Conservation (phyloP, 345 rosid genomes). For the Salix brachista region DNA sequence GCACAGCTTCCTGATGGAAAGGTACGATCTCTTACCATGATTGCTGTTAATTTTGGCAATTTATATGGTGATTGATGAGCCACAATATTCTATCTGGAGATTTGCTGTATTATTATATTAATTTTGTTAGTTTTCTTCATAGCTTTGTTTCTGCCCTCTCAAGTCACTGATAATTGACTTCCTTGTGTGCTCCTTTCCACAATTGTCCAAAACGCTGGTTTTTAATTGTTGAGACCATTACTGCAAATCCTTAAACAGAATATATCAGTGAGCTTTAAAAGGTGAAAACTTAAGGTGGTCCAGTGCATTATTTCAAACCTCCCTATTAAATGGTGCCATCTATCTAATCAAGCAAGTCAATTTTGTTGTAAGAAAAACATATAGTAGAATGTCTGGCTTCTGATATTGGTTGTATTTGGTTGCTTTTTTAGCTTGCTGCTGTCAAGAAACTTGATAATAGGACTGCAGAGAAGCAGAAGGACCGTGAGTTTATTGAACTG, state of each 20-base stretch:
- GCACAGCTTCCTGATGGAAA: conserved; percentile 82
- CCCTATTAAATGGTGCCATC: not conserved
- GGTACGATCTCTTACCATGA: conserved; percentile 39
- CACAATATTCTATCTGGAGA: not conserved
- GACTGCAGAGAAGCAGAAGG: conserved; percentile 61
- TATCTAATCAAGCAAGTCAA: not conserved
- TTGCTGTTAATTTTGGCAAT: not conserved
- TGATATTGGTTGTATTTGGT: conserved; percentile 15
- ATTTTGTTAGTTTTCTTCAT: not conserved
- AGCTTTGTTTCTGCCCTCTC: not conserved
- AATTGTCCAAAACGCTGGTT: not conserved
- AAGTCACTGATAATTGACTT: not conserved
- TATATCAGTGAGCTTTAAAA: not conserved
- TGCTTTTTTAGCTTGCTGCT: conserved; percentile 60
- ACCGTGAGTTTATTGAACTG: conserved; percentile 72
- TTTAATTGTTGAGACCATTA: not conserved
- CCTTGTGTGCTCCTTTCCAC: not conserved
- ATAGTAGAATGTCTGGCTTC: not conserved
- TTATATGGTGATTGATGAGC: not conserved
- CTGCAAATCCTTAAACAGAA: not conserved
- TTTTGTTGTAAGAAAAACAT: not conserved
- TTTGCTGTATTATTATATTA: not conserved
- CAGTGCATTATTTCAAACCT: not conserved
- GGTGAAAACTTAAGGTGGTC: not conserved
- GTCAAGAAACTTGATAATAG: conserved; percentile 87